Conservation (phyloP, 2,329 filamentous ascomycete species). For the Talaromyces sp. region DNA sequence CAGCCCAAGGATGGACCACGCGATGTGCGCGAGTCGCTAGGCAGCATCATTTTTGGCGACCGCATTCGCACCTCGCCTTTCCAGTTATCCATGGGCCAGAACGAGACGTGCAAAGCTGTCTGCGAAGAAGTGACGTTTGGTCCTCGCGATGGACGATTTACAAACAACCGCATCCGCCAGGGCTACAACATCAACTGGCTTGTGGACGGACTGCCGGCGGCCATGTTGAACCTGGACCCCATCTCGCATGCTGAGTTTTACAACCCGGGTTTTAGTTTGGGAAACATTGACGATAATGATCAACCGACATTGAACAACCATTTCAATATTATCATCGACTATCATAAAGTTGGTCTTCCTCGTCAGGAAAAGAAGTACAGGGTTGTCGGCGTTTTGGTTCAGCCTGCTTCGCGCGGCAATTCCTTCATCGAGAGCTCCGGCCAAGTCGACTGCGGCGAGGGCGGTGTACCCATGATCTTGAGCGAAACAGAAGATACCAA, state of each 20-base stretch:
- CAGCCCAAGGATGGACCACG: constrained; percentile 69
- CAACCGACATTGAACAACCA: constrained; percentile 78
- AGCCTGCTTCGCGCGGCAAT: constrained; percentile 67
- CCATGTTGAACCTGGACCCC: constrained; percentile 72
- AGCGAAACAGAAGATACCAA: constrained; percentile 57
- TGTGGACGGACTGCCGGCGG: constrained; percentile 87
- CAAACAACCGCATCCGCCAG: constrained; percentile 75
- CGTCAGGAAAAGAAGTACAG: constrained; percentile 60
- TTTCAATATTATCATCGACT: constrained; percentile 90
- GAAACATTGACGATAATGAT: constrained; percentile 49
- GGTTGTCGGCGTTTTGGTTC: constrained; percentile 86
- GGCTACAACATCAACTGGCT: constrained; percentile 94
- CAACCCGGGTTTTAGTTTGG: constrained; percentile 83
- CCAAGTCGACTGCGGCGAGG: constrained; percentile 58
- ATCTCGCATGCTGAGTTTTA: constrained; percentile 76
- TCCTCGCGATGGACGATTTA: constrained; percentile 64
- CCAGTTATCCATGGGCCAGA: constrained; percentile 75
- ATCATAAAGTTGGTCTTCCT: constrained; percentile 65
- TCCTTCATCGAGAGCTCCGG: constrained; percentile 46
- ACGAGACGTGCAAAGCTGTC: constrained; percentile 80
- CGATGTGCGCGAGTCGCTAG: constrained; percentile 79
- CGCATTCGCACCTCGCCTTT: constrained; percentile 96
- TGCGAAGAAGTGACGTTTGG: constrained; percentile 66
- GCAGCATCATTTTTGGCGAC: constrained; percentile 95
- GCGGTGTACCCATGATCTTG: constrained; percentile 57